A percentile compares a stretch with the other conserved stretches of the same genome.
phyloP scores from a whole-genome alignment of 2,329 filamentous ascomycete genomes.

The Arthrobotrys sinensis region DNA sequence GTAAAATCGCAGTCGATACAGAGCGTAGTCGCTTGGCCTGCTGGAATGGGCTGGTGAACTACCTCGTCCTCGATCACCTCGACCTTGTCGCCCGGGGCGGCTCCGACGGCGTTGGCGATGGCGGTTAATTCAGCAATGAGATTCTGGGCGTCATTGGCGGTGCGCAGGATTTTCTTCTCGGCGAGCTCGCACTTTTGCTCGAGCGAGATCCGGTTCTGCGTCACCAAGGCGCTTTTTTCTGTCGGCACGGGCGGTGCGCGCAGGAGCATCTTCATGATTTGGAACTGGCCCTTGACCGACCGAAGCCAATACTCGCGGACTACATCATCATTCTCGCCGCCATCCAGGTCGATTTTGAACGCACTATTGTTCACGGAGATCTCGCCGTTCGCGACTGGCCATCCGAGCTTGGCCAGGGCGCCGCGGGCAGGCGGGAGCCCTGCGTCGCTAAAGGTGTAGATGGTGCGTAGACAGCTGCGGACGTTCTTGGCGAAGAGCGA shows the following conservation, averaged over 20 bases:
- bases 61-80: background rate
- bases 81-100: background rate
- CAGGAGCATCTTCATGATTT: conserved; percentile 5
- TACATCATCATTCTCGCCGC: background rate
- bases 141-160: background rate
- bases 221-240: background rate
- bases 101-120: background rate
- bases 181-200: conserved; percentile 2
- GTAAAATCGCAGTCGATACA: background rate
- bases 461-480: background rate
- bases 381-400: conserved; percentile 1
- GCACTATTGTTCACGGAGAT: conserved; percentile 4
- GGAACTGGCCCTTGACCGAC: background rate
- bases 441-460: conserved; percentile 4
- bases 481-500: conserved; percentile 10
- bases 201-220: background rate
- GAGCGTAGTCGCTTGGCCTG: background rate
- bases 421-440: background rate
- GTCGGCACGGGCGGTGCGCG: background rate
- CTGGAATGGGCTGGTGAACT: background rate
- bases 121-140: background rate
- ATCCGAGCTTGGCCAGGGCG: background rate
- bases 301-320: background rate
- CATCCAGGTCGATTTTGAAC: background rate
- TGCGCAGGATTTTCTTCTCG: conserved; percentile 2